phyloP scores from a whole-genome alignment of 2,329 filamentous ascomycete species.

The Diaporthe sp. region DNA sequence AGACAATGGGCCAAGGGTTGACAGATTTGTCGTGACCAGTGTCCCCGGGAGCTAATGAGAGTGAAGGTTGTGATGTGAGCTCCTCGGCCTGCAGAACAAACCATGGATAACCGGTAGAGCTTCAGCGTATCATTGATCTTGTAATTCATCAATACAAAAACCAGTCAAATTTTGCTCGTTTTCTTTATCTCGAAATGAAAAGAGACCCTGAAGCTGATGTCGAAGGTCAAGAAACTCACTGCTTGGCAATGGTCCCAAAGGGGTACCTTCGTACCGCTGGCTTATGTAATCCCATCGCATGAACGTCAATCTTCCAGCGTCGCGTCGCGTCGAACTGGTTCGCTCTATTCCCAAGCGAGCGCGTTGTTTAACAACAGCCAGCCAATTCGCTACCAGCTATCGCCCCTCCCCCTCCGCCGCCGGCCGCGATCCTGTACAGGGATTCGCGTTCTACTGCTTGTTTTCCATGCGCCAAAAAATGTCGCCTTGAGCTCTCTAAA shows the following conservation, averaged over 20 bases:
- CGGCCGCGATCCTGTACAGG: slow-evolving; percentile 11
- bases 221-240: too few species aligned
- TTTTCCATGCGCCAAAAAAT: slow-evolving; percentile 15
- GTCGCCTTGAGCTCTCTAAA: not conserved
- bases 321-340: slow-evolving; percentile 17
- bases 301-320: slow-evolving; percentile 27
- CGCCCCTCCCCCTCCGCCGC: too few species aligned
- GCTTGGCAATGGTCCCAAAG: not conserved
- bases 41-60: not conserved
- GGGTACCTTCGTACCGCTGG: not conserved
- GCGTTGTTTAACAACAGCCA: slow-evolving; percentile 10
- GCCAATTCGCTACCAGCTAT: slow-evolving; percentile 5
- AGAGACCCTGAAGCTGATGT: too few species aligned
- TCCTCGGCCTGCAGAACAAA: not conserved
- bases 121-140: not conserved
- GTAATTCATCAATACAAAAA: not conserved
- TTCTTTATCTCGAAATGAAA: too few species aligned
- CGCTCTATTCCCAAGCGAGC: not conserved
- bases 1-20: not conserved
- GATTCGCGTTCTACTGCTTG: slow-evolving; percentile 5
- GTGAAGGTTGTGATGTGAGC: not conserved
- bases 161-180: not conserved
- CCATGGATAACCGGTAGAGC: not conserved
- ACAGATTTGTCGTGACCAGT: not conserved
- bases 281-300: slow-evolving; percentile 10